These are phyloP conservation scores for Saccharomycopsis sp. DNA, from an alignment of 805 yeast genomes.

Conservation along the genomic window DNA sequence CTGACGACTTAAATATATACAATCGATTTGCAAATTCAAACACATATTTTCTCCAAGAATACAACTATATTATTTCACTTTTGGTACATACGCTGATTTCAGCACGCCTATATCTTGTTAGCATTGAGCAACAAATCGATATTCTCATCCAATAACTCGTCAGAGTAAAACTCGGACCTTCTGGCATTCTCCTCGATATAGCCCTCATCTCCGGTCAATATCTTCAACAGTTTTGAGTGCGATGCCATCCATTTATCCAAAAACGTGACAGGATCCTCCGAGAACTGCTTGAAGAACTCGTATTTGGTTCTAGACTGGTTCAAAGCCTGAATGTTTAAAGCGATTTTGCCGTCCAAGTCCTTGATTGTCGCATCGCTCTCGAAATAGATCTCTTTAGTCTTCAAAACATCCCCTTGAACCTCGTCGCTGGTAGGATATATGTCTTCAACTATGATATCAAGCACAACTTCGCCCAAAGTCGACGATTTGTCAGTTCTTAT, in stretches of 20 bases:
- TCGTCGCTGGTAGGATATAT: conserved; percentile 32
- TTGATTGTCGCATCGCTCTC: conserved; percentile 35
- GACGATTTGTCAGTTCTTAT: conserved; percentile 71
- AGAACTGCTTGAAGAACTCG: conserved; percentile 67
- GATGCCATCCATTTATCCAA: conserved; percentile 68
- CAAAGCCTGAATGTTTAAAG: conserved; percentile 43
- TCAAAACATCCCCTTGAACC: conserved; percentile 25
- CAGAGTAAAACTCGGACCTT: conserved; percentile 73
- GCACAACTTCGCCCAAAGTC: conserved; percentile 71
- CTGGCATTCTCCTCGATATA: conserved; percentile 85
- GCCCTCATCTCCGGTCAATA: conserved; percentile 84
- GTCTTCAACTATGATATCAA: conserved; percentile 64
- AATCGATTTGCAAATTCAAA: too few relatives aligned
- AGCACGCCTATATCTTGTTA: conserved; percentile 26
- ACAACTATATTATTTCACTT: not conserved
- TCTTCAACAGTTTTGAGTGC: conserved; percentile 78
- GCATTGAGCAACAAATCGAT: conserved; percentile 66
- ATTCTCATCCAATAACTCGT: conserved; percentile 72
- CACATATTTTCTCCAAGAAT: not conserved
- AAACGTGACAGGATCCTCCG: conserved; percentile 72
- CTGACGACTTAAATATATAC: too few relatives aligned
- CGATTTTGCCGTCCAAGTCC: conserved; percentile 38
- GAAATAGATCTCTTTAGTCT: conserved; percentile 32
- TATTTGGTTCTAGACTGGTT: conserved; percentile 55
- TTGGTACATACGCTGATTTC: not conserved